These are phyloP conservation scores for Aspergillus spinulosporus DNA, from an alignment of 2,329 filamentous ascomycete genomes.

Conservation along the genomic window DNA sequence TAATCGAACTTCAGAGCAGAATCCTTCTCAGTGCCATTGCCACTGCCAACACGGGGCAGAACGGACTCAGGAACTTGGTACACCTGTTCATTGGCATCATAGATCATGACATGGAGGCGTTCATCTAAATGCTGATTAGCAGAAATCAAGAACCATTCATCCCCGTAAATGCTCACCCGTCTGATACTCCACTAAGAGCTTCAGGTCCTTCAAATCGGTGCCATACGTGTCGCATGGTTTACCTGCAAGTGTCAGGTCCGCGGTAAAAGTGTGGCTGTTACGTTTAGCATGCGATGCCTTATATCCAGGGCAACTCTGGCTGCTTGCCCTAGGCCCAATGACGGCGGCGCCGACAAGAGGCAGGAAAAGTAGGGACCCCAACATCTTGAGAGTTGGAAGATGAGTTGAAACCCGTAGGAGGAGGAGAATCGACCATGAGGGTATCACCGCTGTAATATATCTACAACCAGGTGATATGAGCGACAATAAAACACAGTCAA, in stretches of 20 bases:
- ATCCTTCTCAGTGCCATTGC: slow-evolving; percentile 49
- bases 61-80: slow-evolving; percentile 74
- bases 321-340: slow-evolving; percentile 20
- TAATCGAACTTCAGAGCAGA: slow-evolving; percentile 51
- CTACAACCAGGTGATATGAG: slow-evolving; percentile 3
- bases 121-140: slow-evolving; percentile 47
- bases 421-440: neutral
- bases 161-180: slow-evolving; percentile 45
- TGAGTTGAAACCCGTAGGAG: neutral
- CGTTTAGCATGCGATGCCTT: slow-evolving; percentile 38
- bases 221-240: slow-evolving; percentile 63
- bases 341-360: slow-evolving; percentile 33
- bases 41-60: slow-evolving; percentile 59
- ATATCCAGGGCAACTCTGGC: slow-evolving; percentile 40
- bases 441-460: slow-evolving; percentile 15
- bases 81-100: slow-evolving; percentile 67
- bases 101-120: slow-evolving; percentile 73
- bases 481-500: slow-evolving; percentile 3
- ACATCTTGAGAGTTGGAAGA: slow-evolving; percentile 23
- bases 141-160: neutral
- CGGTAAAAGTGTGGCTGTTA: slow-evolving; percentile 57
- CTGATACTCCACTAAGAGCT: slow-evolving; percentile 62
- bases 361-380: slow-evolving; percentile 27
- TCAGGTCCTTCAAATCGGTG: slow-evolving; percentile 57
- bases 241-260: slow-evolving; percentile 69